Conservation (phyloP, 2,329 filamentous ascomycete species). For the Trichoderma sp. region DNA sequence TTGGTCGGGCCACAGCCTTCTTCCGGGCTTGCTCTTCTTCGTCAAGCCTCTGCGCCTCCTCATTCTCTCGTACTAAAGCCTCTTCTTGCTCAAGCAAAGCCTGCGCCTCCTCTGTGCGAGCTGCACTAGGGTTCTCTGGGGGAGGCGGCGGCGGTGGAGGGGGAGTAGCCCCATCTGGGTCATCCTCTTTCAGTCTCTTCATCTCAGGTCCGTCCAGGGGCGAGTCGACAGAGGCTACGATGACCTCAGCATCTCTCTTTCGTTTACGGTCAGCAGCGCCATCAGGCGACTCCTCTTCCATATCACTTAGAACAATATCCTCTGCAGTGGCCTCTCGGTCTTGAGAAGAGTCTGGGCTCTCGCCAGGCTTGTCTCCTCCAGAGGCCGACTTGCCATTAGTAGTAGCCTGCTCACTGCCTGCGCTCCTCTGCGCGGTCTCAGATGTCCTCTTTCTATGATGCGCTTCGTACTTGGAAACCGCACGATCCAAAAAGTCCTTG, state of each 20-base stretch:
- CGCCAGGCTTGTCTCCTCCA: constrained; percentile 27
- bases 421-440: constrained; percentile 34
- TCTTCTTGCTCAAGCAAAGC: constrained; percentile 53
- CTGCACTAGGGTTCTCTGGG: constrained; percentile 41
- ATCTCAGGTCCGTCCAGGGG: constrained; percentile 59
- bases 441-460: constrained; percentile 66
- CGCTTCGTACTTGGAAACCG: constrained; percentile 71
- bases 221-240: constrained; percentile 47
- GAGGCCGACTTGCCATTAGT: constrained; percentile 8
- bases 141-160: constrained; percentile 53
- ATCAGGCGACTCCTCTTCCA: constrained; percentile 48
- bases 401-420: constrained; percentile 24
- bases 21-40: constrained; percentile 45
- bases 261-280: constrained; percentile 62
- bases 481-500: constrained; percentile 84
- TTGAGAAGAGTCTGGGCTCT: constrained; percentile 18
- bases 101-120: constrained; percentile 46
- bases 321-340: constrained; percentile 29
- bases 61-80: constrained; percentile 54
- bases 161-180: constrained; percentile 41
- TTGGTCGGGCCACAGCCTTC: constrained; percentile 29
- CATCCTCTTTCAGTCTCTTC: constrained; percentile 55
- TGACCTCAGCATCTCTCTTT: constrained; percentile 54
- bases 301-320: constrained; percentile 43
- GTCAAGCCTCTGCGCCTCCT: constrained; percentile 55